Conservation (phyloP, 306 rosid genomes). For the Cicer arietinum region DNA sequence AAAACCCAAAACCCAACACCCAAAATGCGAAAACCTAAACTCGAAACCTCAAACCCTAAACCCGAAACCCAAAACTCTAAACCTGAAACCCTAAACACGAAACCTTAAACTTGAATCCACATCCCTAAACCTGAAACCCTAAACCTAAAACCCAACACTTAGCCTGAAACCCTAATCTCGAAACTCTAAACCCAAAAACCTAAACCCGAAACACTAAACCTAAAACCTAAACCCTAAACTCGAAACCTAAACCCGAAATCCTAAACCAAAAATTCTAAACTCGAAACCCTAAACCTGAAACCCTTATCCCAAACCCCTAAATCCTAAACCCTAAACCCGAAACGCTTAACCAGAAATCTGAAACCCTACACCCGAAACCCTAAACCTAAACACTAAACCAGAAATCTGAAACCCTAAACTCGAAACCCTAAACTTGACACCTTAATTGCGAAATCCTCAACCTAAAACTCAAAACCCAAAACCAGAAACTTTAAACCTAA, state of each 20-base stretch:
- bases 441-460: too few relatives aligned
- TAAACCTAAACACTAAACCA: too few relatives aligned
- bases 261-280: slow-evolving; percentile 20
- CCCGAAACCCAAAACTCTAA: background rate
- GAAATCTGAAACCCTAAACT: background rate
- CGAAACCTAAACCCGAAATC: background rate
- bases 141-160: slow-evolving; percentile 7
- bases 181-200: slow-evolving; percentile 12
- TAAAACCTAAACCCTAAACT: too few relatives aligned
- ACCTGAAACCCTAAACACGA: background rate
- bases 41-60: too few relatives aligned
- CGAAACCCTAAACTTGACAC: background rate
- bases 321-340: too few relatives aligned
- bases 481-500: too few relatives aligned
- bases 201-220: slow-evolving; percentile 1
- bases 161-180: background rate
- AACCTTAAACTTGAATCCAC: too few relatives aligned
- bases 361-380: background rate
- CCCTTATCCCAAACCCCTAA: too few relatives aligned
- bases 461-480: too few relatives aligned
- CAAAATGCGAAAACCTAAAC: too few relatives aligned
- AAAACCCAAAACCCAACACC: too few relatives aligned
- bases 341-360: too few relatives aligned
- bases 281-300: background rate
- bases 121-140: background rate